Conservation (phyloP, 1,284 basidiomycete genomes). For the Cutaneotrichosporon arboriforme region DNA sequence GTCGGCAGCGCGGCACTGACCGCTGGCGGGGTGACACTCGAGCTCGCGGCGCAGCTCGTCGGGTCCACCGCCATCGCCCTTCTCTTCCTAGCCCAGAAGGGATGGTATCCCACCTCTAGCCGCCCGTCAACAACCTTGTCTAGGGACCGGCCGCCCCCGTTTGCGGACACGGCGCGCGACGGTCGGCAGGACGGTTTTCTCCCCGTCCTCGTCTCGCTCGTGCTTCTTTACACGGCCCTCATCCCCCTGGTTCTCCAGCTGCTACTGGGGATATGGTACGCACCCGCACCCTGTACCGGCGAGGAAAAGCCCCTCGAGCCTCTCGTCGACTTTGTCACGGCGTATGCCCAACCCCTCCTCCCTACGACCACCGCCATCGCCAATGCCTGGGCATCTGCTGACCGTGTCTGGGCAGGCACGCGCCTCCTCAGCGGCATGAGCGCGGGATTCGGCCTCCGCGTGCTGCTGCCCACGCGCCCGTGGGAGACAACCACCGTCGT, state of each 20-base stretch:
- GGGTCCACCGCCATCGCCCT: constrained; percentile 27
- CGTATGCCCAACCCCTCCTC: not conserved
- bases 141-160: not conserved
- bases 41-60: constrained; percentile 34
- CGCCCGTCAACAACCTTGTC: not conserved
- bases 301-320: too few species aligned
- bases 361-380: not conserved
- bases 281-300: not conserved
- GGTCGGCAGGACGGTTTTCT: constrained; percentile 33
- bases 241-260: constrained; percentile 80
- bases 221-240: constrained; percentile 77
- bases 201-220: constrained; percentile 67
- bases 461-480: constrained; percentile 51
- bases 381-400: constrained; percentile 50
- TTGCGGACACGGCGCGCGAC: constrained; percentile 12
- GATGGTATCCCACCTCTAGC: constrained; percentile 24
- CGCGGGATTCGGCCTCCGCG: constrained; percentile 61
- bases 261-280: constrained; percentile 71
- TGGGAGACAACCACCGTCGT: constrained; percentile 71
- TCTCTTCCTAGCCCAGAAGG: constrained; percentile 16
- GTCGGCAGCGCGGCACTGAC: not conserved
- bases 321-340: not conserved
- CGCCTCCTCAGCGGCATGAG: constrained; percentile 81
- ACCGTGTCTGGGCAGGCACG: constrained; percentile 77
- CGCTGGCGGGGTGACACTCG: constrained; percentile 13